Evolutionary conservation across 805 yeast species (phyloP).

Genomic region (Kockiozyma suomiensis): DNA sequence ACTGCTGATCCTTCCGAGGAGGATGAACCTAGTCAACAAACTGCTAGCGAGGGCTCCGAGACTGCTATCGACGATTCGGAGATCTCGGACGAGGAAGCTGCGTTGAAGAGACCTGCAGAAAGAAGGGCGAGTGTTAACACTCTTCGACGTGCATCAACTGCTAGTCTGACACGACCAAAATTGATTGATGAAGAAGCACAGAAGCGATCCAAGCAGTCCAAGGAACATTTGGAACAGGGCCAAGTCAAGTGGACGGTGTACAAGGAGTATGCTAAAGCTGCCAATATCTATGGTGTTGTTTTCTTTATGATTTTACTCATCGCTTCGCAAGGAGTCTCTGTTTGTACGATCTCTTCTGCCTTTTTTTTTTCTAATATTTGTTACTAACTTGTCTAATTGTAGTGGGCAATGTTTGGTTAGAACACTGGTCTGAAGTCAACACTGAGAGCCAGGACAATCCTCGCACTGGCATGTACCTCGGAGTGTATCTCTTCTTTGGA

Average conservation of each 20-base stretch:
- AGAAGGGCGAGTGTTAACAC: conserved; percentile 37
- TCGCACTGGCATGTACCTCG: conserved; percentile 66
- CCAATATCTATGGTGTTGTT: conserved; percentile 69
- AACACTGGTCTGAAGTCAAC: conserved; percentile 95
- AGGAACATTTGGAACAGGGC: conserved; percentile 90
- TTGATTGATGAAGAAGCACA: conserved; percentile 35
- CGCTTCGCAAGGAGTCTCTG: conserved; percentile 36
- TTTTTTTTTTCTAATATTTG: conserved; percentile 54
- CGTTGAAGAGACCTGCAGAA: conserved; percentile 5
- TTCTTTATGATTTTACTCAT: conserved; percentile 57
- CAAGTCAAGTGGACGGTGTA: conserved; percentile 90
- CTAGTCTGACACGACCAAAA: conserved; percentile 51
- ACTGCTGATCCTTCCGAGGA: conserved; percentile 22
- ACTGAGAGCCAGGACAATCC: conserved; percentile 71
- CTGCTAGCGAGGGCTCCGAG: conserved; percentile 3
- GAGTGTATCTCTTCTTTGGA: conserved; percentile 76
- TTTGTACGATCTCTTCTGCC: conserved; percentile 51
- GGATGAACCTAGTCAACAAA: not conserved
- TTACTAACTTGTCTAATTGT: conserved; percentile 12
- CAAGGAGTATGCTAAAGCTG: conserved; percentile 80
- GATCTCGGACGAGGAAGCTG: conserved; percentile 27
- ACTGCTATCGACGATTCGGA: conserved; percentile 15
- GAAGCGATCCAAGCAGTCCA: conserved; percentile 40
- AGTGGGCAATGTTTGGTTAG: conserved; percentile 83
- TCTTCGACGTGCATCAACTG: conserved; percentile 64